Evolutionary conservation across 2,329 filamentous ascomycete genomes (phyloP).

Genomic region (Fusarium sp.): DNA sequence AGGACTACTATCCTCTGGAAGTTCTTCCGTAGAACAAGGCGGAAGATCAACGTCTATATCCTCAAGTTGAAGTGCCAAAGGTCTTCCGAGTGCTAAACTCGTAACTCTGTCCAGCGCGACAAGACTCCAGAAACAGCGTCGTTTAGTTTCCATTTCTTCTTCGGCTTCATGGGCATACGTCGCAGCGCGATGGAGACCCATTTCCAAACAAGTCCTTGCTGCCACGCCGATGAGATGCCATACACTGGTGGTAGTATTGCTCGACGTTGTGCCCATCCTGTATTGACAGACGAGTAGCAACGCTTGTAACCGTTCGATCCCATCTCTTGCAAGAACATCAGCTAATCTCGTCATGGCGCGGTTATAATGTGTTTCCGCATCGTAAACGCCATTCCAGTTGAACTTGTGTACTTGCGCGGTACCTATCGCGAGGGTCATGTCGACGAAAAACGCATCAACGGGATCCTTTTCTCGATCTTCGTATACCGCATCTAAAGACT

Average conservation of each 20-base stretch:
- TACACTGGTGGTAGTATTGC: constrained; percentile 54
- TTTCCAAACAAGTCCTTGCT: constrained; percentile 55
- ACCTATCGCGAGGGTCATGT: constrained; percentile 59
- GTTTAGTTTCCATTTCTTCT: not conserved
- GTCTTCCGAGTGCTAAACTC: constrained; percentile 54
- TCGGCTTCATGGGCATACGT: constrained; percentile 43
- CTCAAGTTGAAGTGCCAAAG: constrained; percentile 55
- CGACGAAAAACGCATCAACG: constrained; percentile 55
- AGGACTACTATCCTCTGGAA: constrained; percentile 26
- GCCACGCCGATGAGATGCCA: constrained; percentile 60
- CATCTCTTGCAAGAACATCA: constrained; percentile 53
- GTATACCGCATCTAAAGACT: constrained; percentile 49
- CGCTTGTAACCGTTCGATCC: constrained; percentile 55
- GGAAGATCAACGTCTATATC: constrained; percentile 56
- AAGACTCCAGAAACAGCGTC: constrained; percentile 58
- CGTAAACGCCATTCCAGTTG: constrained; percentile 57
- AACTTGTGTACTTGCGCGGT: constrained; percentile 58
- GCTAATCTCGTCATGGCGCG: constrained; percentile 54
- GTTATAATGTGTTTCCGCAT: constrained; percentile 57
- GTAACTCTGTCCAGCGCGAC: constrained; percentile 55
- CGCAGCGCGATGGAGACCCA: constrained; percentile 56
- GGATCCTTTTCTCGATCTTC: constrained; percentile 40
- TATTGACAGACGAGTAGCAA: constrained; percentile 59
- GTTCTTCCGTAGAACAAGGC: constrained; percentile 26
- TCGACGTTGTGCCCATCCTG: constrained; percentile 55